Conservation (phyloP, 2,329 filamentous ascomycete genomes). For the Aspergillus eucalypticola region DNA sequence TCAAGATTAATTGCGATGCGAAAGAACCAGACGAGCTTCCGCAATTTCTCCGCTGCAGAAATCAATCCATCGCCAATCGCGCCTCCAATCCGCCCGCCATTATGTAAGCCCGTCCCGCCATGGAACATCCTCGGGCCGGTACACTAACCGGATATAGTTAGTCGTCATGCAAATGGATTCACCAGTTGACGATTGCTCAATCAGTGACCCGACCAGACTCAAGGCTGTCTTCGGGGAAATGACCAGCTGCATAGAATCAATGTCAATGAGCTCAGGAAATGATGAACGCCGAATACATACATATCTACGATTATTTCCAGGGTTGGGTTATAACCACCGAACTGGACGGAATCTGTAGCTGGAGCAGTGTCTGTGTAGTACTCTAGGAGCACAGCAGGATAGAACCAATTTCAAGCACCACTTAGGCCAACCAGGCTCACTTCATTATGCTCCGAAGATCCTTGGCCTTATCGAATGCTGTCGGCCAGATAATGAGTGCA, state of each 20-base stretch:
- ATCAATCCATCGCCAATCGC: constrained; percentile 5
- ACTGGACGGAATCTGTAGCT: too few species aligned
- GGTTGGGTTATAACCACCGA: too few species aligned
- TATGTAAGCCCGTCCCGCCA: constrained; percentile 1
- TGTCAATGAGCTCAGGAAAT: too few species aligned
- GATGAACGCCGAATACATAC: too few species aligned
- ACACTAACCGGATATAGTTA: neutral
- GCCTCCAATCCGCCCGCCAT: neutral
- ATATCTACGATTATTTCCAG: too few species aligned
- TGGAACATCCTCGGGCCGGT: neutral
- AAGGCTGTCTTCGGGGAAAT: too few species aligned
- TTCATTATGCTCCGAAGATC: neutral
- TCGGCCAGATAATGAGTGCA: neutral
- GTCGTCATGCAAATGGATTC: neutral
- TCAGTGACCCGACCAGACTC: too few species aligned
- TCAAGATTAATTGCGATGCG: neutral
- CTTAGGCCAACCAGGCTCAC: neutral
- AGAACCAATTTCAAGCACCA: neutral
- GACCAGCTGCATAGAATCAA: too few species aligned
- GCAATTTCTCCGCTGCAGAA: constrained; percentile 12
- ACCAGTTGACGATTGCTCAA: neutral
- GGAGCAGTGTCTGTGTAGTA: too few species aligned
- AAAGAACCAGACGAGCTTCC: neutral
- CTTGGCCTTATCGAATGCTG: neutral
- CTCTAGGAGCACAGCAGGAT: neutral